Conservation (phyloP, 352 stramenopile genomes). For the Globisporangium irregulare region DNA sequence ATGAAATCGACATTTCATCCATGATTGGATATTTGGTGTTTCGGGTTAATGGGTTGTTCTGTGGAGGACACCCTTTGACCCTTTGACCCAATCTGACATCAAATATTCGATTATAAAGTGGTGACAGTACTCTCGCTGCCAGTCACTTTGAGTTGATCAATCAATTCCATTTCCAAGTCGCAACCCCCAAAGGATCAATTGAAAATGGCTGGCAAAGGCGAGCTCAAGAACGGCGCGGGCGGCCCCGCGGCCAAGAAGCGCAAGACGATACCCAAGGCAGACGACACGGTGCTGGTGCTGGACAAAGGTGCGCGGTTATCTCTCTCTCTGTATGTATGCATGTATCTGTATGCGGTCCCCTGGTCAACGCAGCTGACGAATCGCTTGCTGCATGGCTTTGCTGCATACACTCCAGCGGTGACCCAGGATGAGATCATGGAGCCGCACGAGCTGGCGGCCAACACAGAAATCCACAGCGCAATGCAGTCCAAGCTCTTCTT, state of each 20-base stretch:
- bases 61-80: no score
- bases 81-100: no score
- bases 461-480: slow-evolving; percentile 62
- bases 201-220: slow-evolving; percentile 39
- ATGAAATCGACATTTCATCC: no score
- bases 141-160: no score
- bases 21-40: no score
- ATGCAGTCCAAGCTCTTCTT: slow-evolving; percentile 73
- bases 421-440: slow-evolving; percentile 51
- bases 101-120: no score
- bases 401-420: slow-evolving; percentile 18
- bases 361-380: no score
- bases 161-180: not conserved
- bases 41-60: no score
- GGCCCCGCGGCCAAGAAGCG: slow-evolving; percentile 47
- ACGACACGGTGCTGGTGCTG: slow-evolving; percentile 41
- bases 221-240: slow-evolving; percentile 14
- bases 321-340: not conserved
- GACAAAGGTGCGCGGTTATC: slow-evolving; percentile 18
- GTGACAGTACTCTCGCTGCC: no score
- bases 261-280: slow-evolving; percentile 31
- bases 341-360: not conserved
- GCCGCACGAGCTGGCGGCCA: slow-evolving; percentile 48
- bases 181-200: not conserved
- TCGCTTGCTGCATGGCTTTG: not conserved